Evolutionary conservation across 2,329 filamentous ascomycete genomes (phyloP).

Genomic region (Metarhizium humberi): DNA sequence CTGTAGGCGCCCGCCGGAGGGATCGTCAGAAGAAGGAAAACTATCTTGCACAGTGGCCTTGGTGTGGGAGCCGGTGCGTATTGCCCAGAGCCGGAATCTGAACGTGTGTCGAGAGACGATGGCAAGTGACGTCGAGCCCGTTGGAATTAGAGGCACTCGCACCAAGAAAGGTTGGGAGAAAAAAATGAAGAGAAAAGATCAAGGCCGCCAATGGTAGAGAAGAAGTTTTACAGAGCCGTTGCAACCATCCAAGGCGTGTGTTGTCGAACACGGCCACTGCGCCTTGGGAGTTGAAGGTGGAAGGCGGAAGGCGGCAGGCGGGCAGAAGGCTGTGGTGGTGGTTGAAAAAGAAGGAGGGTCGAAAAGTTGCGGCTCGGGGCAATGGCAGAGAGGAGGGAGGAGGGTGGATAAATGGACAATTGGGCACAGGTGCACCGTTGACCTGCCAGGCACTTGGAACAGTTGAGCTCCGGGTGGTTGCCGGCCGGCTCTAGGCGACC

Average conservation of each 20-base stretch:
- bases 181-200: not conserved
- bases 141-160: not conserved
- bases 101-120: too few relatives aligned
- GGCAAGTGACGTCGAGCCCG: not conserved
- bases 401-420: conserved; percentile 1
- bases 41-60: too few relatives aligned
- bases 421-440: not conserved
- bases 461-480: not conserved
- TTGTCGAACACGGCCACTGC: not conserved
- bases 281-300: not conserved
- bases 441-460: not conserved
- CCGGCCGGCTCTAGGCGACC: not conserved
- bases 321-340: not conserved
- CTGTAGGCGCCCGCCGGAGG: too few relatives aligned
- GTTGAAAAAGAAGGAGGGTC: not conserved
- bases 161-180: not conserved
- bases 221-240: not conserved
- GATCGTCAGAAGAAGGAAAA: too few relatives aligned
- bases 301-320: not conserved
- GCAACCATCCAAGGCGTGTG: not conserved
- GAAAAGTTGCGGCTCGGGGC: not conserved
- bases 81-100: too few relatives aligned
- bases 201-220: not conserved
- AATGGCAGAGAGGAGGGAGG: not conserved
- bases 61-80: too few relatives aligned